phyloP scores from a whole-genome alignment of 2,329 filamentous ascomycete genomes.

The Phyllachora maydis region DNA sequence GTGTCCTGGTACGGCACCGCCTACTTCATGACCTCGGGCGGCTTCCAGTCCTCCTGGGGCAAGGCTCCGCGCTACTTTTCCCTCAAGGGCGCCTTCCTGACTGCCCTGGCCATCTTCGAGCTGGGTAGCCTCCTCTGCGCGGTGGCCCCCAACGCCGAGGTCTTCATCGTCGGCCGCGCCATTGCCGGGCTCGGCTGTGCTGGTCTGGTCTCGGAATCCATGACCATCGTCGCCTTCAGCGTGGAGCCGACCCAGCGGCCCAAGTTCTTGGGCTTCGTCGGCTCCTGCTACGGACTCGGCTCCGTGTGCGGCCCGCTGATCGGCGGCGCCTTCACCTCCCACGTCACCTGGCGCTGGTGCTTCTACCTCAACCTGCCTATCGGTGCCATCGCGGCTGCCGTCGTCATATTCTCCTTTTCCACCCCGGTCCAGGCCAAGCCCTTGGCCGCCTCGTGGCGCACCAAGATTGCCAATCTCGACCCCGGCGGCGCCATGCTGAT shows the following conservation, averaged over 20 bases:
- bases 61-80: conserved; percentile 17
- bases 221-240: conserved; percentile 34
- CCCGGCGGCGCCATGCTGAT: conserved; percentile 38
- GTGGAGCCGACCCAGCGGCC: conserved; percentile 38
- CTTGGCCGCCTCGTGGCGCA: conserved; percentile 11
- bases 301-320: conserved; percentile 32
- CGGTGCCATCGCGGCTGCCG: conserved; percentile 25
- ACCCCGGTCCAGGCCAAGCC: conserved; percentile 12
- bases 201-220: conserved; percentile 34
- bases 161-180: conserved; percentile 3
- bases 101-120: neutral
- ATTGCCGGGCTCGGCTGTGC: conserved; percentile 13
- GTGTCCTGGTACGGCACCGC: conserved; percentile 44
- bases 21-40: conserved; percentile 37
- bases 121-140: conserved; percentile 1
- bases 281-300: conserved; percentile 33
- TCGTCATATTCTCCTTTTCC: conserved; percentile 26
- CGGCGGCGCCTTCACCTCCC: conserved; percentile 28
- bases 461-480: conserved; percentile 31
- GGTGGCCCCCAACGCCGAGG: conserved; percentile 1
- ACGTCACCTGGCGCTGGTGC: conserved; percentile 31
- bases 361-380: conserved; percentile 39
- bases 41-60: conserved; percentile 26
- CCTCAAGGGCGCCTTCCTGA: too few species aligned
- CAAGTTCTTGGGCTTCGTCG: conserved; percentile 34